Base-by-base conservation (phyloP, 2,329 filamentous ascomycete genomes). In the Colletotrichum eremochloae region DNA sequence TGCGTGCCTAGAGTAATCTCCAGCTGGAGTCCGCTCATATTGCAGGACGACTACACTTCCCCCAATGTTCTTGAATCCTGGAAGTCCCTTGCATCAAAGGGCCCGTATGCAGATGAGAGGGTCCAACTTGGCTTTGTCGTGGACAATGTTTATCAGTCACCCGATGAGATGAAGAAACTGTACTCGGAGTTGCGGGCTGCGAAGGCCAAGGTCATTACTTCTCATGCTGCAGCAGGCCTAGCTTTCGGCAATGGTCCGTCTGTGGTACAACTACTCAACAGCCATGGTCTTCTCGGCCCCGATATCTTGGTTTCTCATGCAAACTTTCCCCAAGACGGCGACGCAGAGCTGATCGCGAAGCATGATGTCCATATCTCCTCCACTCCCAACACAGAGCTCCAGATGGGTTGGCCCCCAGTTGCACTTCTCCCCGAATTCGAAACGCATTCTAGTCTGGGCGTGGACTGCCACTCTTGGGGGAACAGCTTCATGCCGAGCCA, bases 301-400 rank as follows among this genome's bases (percentile, higher is more conserved):
- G 62, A 70, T 3, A 66, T 76, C 33, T 42, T 76, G 14, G 24
- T 76, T 1, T 79, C 78, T 1, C 85, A 87, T 73, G 79, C 76
- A 2, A 74, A 71, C 5, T 69, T 64, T 42, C 69, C 66, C 1
- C 52, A 58, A 15, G 75, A 75, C 0, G 77, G 80, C 9, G 83
- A 86, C 58, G 80, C 79, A 1, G 75, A 77, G 11, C 66, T 87
- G 24, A 75, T 78, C 40, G 74, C 66, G 0, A 46, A 77, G 29
- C 75, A 80, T 12, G 79, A 80, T 8, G 80, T 80, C 1, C 78
- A 79, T 56, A 76, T 87, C 20, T 84, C 83, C 2, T 80, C 78
- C 20, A 88, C 86, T 0, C 86, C 86, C 0, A 83, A 83, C n/a
- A 85, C 85, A 0, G 86, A 88, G 75, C 75, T 86, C 12, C 85